Evolutionary conservation across 352 stramenopile species (phyloP).

Genomic region (Peronospora belbahrii): DNA sequence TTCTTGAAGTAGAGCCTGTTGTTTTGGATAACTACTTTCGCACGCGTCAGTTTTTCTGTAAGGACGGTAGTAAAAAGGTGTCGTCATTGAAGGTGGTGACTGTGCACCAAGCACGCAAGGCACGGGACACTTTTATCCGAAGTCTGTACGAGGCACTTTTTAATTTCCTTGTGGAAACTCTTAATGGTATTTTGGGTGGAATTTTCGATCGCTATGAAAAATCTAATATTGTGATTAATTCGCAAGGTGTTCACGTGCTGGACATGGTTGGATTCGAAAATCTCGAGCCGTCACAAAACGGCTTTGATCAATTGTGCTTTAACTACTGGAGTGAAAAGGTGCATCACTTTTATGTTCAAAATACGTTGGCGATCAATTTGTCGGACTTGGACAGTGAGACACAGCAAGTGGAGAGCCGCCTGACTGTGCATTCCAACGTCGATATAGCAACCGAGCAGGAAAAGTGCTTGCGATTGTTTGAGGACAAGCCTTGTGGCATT

Average conservation of each 20-base stretch:
- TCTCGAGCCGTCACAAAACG: conserved; percentile 47
- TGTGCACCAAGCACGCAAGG: conserved; percentile 56
- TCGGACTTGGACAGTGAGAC: conserved; percentile 51
- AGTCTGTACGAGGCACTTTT: conserved; percentile 77
- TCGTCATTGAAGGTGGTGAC: conserved; percentile 81
- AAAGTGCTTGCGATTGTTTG: conserved; percentile 61
- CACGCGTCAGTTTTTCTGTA: conserved; percentile 72
- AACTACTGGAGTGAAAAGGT: conserved; percentile 86
- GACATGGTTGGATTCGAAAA: conserved; percentile 76
- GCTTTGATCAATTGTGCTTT: conserved; percentile 73
- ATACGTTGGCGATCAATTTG: conserved; percentile 58
- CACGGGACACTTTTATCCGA: conserved; percentile 71
- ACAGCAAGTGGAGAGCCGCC: conserved; percentile 50
- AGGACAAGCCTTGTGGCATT: conserved; percentile 65
- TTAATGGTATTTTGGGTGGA: conserved; percentile 73
- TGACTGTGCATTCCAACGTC: conserved; percentile 49
- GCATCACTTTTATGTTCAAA: conserved; percentile 73
- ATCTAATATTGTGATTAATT: conserved; percentile 76
- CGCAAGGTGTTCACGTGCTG: conserved; percentile 71
- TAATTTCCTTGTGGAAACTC: conserved; percentile 65
- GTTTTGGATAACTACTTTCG: conserved; percentile 84
- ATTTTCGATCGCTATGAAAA: conserved; percentile 83
- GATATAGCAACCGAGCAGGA: conserved; percentile 49
- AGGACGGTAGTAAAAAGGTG: conserved; percentile 59
- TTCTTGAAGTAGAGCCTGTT: conserved; percentile 71